Percentiles rank a stretch among this genome's conserved stretches.
Conservation (phyloP, 371 early-diverging fungal species). For the Rhizopus arrhizus region DNA sequence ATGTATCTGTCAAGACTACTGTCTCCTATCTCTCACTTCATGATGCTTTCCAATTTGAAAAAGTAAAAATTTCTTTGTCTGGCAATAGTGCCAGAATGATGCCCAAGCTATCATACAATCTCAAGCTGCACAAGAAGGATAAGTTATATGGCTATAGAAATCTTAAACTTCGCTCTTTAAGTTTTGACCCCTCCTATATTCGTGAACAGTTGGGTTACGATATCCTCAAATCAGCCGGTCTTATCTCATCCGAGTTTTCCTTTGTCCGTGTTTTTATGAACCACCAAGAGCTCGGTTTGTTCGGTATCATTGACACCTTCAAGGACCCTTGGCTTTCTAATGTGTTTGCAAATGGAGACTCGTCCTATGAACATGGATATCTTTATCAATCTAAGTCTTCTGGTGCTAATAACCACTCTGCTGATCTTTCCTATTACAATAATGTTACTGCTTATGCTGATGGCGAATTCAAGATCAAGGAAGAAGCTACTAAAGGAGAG, state of each 20-base stretch:
- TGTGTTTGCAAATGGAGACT: constrained; percentile 35
- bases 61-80: constrained; percentile 18
- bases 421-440: constrained; percentile 14
- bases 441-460: constrained; percentile 18
- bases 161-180: constrained; percentile 34
- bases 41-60: background rate
- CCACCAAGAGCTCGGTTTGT: constrained; percentile 36
- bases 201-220: constrained; percentile 34
- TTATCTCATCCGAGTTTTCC: constrained; percentile 23
- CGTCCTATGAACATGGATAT: constrained; percentile 27
- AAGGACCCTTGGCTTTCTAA: constrained; percentile 37
- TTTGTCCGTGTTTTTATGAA: constrained; percentile 39
- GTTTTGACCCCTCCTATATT: constrained; percentile 36
- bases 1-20: constrained; percentile 8
- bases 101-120: constrained; percentile 24
- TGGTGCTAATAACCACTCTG: no score
- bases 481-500: constrained; percentile 16
- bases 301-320: constrained; percentile 33
- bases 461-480: constrained; percentile 29
- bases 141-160: constrained; percentile 31
- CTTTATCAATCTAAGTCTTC: constrained; percentile 18
- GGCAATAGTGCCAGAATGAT: constrained; percentile 27
- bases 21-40: constrained; percentile 11
- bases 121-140: constrained; percentile 19
- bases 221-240: constrained; percentile 24